Percentiles rank a stretch among this genome's conserved stretches.
phyloP scores from a whole-genome alignment of 768 basidiomycete species.

The Gymnopilus dilepis region DNA sequence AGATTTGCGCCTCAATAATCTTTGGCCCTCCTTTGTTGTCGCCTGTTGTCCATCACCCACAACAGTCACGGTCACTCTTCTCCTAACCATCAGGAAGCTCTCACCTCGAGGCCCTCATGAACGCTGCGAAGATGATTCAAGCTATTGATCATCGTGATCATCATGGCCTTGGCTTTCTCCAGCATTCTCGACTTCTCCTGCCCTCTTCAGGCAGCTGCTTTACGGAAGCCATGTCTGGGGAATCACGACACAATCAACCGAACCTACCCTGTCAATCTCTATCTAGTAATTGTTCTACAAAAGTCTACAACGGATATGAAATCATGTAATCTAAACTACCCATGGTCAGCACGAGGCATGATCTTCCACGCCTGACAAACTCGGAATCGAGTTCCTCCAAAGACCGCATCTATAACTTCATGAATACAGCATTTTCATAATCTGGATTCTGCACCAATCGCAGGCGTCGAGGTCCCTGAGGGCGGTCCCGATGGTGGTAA shows the following conservation, averaged over 20 bases:
- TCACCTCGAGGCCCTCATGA: slow-evolving; percentile 15
- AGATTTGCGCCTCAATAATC: slow-evolving; percentile 33
- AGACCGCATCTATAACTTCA: slow-evolving; percentile 30
- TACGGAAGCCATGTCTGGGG: not conserved
- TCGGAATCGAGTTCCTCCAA: not conserved
- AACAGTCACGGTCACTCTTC: slow-evolving; percentile 21
- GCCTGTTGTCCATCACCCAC: slow-evolving; percentile 30
- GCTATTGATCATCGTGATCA: slow-evolving; percentile 18
- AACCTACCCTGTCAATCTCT: not conserved
- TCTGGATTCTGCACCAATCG: slow-evolving; percentile 21
- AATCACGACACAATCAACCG: not conserved
- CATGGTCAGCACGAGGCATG: not conserved
- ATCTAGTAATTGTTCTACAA: not conserved
- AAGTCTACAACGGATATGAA: not conserved
- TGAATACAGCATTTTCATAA: slow-evolving; percentile 26
- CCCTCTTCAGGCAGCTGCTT: not conserved
- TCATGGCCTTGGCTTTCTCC: not conserved
- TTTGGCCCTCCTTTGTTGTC: slow-evolving; percentile 36
- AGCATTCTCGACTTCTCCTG: not conserved
- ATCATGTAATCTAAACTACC: slow-evolving; percentile 10
- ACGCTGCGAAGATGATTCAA: slow-evolving; percentile 6
- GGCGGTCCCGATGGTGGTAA: slow-evolving; percentile 17
- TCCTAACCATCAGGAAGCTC: not conserved
- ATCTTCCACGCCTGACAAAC: slow-evolving; percentile 3
- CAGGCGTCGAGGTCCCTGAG: slow-evolving; percentile 52